Percentiles rank a stretch among this genome's conserved stretches.
Conservation (phyloP, 371 early-diverging fungal genomes). For the Actinomortierella wolfii region DNA sequence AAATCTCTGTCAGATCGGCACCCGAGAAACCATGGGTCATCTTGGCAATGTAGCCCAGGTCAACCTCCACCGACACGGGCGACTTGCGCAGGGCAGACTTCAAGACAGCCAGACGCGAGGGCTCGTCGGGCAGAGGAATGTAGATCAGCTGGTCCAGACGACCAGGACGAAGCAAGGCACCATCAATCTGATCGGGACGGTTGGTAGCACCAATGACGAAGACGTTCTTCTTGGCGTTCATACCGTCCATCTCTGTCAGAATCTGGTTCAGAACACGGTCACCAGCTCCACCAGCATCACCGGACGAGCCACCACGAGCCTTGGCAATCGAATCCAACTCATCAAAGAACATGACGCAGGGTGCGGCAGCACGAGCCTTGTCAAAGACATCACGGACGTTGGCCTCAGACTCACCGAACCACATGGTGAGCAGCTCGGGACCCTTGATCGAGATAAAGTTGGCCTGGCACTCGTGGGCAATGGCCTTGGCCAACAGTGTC, state of each 20-base stretch:
- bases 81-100: conserved; percentile 97
- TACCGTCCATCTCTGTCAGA: conserved; percentile 99
- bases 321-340: conserved; percentile 99
- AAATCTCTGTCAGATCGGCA: conserved; percentile 99
- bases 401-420: conserved; percentile 99
- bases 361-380: conserved; percentile 99
- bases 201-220: conserved; percentile 99
- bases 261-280: conserved; percentile 99
- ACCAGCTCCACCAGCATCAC: conserved; percentile 97
- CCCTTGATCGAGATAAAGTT: conserved; percentile 99
- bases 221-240: conserved; percentile 99
- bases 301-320: conserved; percentile 87
- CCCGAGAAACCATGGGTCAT: conserved; percentile 98
- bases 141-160: conserved; percentile 99
- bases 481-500: conserved; percentile 99
- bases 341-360: conserved; percentile 99
- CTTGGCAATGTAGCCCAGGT: conserved; percentile 89
- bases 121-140: conserved; percentile 97
- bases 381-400: conserved; percentile 99
- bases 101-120: conserved; percentile 89
- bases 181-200: conserved; percentile 98
- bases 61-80: conserved; percentile 88
- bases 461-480: conserved; percentile 99
- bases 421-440: conserved; percentile 99
- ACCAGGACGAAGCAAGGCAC: conserved; percentile 97